Evolutionary conservation across 2,329 filamentous ascomycete genomes (phyloP).

Genomic region (Alternaria rosae): DNA sequence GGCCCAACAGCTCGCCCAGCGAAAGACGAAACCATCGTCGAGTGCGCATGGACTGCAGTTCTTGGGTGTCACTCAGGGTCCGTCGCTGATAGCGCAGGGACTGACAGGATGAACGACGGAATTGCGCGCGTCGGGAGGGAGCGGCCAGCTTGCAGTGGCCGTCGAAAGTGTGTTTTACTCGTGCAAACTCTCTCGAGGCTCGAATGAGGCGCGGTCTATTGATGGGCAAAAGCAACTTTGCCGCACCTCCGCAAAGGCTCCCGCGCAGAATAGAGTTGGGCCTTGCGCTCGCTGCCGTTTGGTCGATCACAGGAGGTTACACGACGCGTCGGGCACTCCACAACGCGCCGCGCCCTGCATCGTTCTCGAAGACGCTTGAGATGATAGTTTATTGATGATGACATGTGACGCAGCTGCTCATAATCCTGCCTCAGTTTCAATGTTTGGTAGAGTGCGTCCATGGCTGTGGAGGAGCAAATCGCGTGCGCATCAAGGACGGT

Average conservation of each 20-base stretch:
- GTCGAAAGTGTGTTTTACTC: slow-evolving; percentile 16
- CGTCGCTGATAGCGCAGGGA: slow-evolving; percentile 22
- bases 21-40: slow-evolving; percentile 18
- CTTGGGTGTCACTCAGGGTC: slow-evolving; percentile 9
- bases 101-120: slow-evolving; percentile 18
- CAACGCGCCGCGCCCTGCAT: slow-evolving; percentile 29
- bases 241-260: slow-evolving; percentile 14
- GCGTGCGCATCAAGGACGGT: slow-evolving; percentile 24
- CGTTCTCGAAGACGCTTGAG: slow-evolving; percentile 10
- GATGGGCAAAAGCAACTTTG: slow-evolving; percentile 22
- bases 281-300: slow-evolving; percentile 24
- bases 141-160: slow-evolving; percentile 10
- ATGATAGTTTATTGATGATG: slow-evolving; percentile 22
- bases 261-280: slow-evolving; percentile 22
- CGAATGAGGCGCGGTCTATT: slow-evolving; percentile 12
- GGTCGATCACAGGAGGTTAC: slow-evolving; percentile 28
- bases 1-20: slow-evolving; percentile 21
- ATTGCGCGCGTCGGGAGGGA: slow-evolving; percentile 18
- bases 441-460: slow-evolving; percentile 6
- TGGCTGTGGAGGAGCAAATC: slow-evolving; percentile 20
- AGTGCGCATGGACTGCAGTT: slow-evolving; percentile 16
- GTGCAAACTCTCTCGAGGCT: slow-evolving; percentile 22
- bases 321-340: slow-evolving; percentile 30
- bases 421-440: neutral
- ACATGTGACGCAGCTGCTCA: slow-evolving; percentile 15